Evolutionary conservation across 371 early-diverging fungal species (phyloP).

Genomic region (Smittium culicis): DNA sequence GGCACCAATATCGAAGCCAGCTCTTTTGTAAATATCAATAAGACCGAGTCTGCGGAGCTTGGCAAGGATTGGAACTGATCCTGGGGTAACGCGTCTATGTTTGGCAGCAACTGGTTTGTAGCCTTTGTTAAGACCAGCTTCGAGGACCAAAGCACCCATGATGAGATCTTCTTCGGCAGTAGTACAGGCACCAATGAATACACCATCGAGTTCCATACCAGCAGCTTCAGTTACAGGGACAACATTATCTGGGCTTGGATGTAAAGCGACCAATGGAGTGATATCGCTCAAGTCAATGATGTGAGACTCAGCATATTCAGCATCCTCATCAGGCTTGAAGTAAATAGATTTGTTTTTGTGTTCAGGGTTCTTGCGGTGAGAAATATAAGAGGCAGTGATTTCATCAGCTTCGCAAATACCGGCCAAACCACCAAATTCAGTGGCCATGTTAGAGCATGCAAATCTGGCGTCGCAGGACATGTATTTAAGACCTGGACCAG

Average conservation of each 20-base stretch:
- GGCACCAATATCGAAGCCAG: constrained; percentile 58
- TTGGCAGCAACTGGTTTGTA: constrained; percentile 39
- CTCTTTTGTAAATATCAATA: constrained; percentile 52
- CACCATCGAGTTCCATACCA: constrained; percentile 54
- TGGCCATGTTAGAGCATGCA: constrained; percentile 67
- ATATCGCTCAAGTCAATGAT: constrained; percentile 51
- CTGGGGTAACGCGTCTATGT: constrained; percentile 61
- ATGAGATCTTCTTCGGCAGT: constrained; percentile 73
- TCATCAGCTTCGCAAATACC: constrained; percentile 63
- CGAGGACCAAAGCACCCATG: constrained; percentile 53
- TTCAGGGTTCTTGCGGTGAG: constrained; percentile 46
- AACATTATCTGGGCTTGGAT: constrained; percentile 64
- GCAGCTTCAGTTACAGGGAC: constrained; percentile 40
- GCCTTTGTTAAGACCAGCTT: constrained; percentile 53
- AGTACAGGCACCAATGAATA: constrained; percentile 67
- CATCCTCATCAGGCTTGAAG: constrained; percentile 55
- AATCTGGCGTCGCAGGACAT: constrained; percentile 64
- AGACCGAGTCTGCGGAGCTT: constrained; percentile 58
- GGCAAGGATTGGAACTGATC: constrained; percentile 62
- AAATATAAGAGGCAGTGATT: constrained; percentile 50
- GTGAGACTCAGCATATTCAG: constrained; percentile 56
- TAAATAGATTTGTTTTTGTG: constrained; percentile 51
- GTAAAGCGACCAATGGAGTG: constrained; percentile 51
- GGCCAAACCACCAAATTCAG: constrained; percentile 69
- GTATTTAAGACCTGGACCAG: constrained; percentile 55